A percentile compares a stretch with the other conserved stretches of the same genome.
These are phyloP conservation scores for Berkeleyomyces basicola DNA, from an alignment of 2,329 filamentous ascomycete genomes.

Conservation along the genomic window DNA sequence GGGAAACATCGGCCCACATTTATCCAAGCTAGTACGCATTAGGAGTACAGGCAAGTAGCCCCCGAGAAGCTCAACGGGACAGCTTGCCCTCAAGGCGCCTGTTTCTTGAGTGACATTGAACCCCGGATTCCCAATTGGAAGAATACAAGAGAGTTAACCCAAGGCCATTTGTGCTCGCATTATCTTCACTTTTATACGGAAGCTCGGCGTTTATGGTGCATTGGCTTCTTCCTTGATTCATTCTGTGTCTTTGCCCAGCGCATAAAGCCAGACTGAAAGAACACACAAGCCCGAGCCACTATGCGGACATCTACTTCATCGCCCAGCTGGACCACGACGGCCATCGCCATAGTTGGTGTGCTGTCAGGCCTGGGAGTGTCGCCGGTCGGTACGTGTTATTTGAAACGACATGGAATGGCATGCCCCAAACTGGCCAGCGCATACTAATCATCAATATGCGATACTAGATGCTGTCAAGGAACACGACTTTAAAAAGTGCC, in stretches of 20 bases:
- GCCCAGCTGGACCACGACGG: slow-evolving; percentile 9
- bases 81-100: slow-evolving; percentile 6
- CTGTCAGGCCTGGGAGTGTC: slow-evolving; percentile 6
- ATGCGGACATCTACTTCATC: slow-evolving; percentile 11
- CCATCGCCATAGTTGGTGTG: slow-evolving; percentile 7
- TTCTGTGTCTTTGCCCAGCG: neutral
- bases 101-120: neutral
- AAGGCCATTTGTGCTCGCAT: neutral
- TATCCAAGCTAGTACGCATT: neutral
- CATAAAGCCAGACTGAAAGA: slow-evolving; percentile 1
- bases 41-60: neutral
- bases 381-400: slow-evolving; percentile 12
- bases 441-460: neutral
- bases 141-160: neutral
- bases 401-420: neutral
- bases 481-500: slow-evolving; percentile 92
- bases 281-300: slow-evolving; percentile 5
- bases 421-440: neutral
- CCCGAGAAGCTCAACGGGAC: slow-evolving; percentile 11
- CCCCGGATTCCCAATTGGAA: neutral
- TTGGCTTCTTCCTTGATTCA: neutral
- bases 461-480: slow-evolving; percentile 68
- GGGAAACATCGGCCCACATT: neutral
- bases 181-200: neutral
- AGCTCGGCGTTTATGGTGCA: neutral